phyloP scores from a whole-genome alignment of 106 monocot genomes.

The Allium fistulosum region DNA sequence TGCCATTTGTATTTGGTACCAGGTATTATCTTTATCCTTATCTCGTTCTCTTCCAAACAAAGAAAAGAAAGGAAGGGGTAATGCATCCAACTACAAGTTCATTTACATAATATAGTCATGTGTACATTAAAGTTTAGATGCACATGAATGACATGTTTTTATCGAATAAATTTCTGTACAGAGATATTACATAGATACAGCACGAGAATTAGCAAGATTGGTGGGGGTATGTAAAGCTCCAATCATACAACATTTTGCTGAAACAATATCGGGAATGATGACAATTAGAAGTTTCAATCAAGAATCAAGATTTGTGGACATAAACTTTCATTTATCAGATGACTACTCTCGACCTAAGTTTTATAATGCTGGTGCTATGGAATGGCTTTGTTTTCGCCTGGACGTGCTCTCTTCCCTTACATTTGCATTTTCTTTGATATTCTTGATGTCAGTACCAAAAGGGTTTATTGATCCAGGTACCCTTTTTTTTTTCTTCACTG shows the following conservation, averaged over 20 bases:
- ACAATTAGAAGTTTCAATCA: slow-evolving; percentile 74
- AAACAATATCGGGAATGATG: slow-evolving; percentile 57
- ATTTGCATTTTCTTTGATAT: slow-evolving; percentile 68
- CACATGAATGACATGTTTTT: too few relatives aligned
- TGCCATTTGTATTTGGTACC: slow-evolving; percentile 66
- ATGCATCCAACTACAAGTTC: too few relatives aligned
- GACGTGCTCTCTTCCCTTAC: slow-evolving; percentile 54
- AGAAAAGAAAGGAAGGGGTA: neutral
- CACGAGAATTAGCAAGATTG: slow-evolving; percentile 62
- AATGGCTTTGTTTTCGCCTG: slow-evolving; percentile 65
- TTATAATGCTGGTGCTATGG: slow-evolving; percentile 50
- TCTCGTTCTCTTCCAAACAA: too few relatives aligned
- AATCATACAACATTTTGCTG: slow-evolving; percentile 80
- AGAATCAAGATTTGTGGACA: slow-evolving; percentile 37
- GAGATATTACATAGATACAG: slow-evolving; percentile 69
- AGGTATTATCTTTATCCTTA: slow-evolving; percentile 35
- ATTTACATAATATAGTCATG: too few relatives aligned
- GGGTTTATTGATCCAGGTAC: slow-evolving; percentile 67
- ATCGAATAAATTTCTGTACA: slow-evolving; percentile 7
- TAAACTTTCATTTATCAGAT: slow-evolving; percentile 44
- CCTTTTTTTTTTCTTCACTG: neutral
- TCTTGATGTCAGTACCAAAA: slow-evolving; percentile 49
- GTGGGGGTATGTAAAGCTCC: slow-evolving; percentile 71
- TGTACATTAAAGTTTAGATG: too few relatives aligned
- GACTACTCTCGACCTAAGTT: slow-evolving; percentile 57